phyloP scores from a whole-genome alignment of 164 flowering plant genomes.

The Chimonanthus salicifolius region DNA sequence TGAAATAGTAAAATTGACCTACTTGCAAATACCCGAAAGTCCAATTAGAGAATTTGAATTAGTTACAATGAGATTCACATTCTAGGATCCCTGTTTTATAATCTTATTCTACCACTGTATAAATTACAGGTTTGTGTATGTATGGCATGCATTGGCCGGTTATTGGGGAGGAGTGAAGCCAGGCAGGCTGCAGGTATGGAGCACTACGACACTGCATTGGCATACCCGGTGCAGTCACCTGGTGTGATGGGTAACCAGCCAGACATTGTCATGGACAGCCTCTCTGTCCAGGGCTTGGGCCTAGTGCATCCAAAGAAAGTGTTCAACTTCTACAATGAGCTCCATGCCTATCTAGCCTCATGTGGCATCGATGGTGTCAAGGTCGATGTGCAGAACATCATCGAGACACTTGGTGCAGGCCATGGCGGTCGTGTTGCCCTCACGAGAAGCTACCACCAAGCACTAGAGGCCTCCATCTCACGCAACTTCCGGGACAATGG shows the following conservation, averaged over 20 bases:
- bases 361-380: slow-evolving; percentile 95
- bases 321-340: slow-evolving; percentile 87
- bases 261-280: slow-evolving; percentile 89
- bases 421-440: slow-evolving; percentile 89
- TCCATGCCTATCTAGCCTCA: slow-evolving; percentile 83
- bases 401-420: slow-evolving; percentile 92
- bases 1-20: neutral
- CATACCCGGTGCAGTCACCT: slow-evolving; percentile 80
- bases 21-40: neutral
- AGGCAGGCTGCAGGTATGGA: slow-evolving; percentile 82
- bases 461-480: slow-evolving; percentile 83
- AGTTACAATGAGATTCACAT: neutral
- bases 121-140: slow-evolving; percentile 65
- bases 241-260: slow-evolving; percentile 88
- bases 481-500: slow-evolving; percentile 86
- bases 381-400: slow-evolving; percentile 89
- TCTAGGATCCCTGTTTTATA: neutral
- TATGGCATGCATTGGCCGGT: slow-evolving; percentile 96
- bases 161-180: slow-evolving; percentile 99
- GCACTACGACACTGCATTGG: slow-evolving; percentile 66
- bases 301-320: slow-evolving; percentile 83
- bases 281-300: slow-evolving; percentile 81
- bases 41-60: neutral
- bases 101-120: too few relatives aligned
- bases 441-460: slow-evolving; percentile 79